These are phyloP conservation scores for Pseudocohnilembus persalinus DNA, from an alignment of 169 alveolate genomes.

Conservation along the genomic window DNA sequence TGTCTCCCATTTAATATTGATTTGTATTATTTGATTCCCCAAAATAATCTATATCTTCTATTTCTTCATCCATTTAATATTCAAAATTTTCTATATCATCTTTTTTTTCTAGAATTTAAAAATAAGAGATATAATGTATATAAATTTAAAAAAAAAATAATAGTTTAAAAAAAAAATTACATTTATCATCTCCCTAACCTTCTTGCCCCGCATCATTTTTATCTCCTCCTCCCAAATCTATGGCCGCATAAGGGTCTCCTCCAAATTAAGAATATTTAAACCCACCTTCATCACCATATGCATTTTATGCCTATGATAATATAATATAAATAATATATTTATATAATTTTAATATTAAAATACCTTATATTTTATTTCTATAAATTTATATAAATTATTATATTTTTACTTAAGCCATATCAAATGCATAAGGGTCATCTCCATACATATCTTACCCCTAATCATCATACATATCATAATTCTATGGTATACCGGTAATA, in stretches of 20 bases:
- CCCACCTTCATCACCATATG: background rate
- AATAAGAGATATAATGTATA: background rate
- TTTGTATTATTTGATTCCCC: constrained; percentile 1
- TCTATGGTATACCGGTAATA: background rate
- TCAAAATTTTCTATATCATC: background rate
- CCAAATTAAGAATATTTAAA: constrained; percentile 2
- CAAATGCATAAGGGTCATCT: constrained; percentile 20
- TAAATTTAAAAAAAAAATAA: no score
- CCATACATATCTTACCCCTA: constrained; percentile 17
- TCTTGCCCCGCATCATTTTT: background rate
- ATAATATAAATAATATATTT: background rate
- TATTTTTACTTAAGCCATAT: background rate
- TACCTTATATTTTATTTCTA: background rate
- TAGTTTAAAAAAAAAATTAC: background rate
- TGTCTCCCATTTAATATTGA: background rate
- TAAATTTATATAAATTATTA: background rate
- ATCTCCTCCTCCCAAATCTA: constrained; percentile 8
- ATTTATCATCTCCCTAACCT: background rate
- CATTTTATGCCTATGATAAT: background rate
- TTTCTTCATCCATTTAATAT: constrained; percentile 17
- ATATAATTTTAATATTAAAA: background rate
- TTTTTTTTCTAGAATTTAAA: background rate
- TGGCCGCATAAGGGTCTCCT: constrained; percentile 12
- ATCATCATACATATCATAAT: constrained; percentile 1
- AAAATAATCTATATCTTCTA: constrained; percentile 20